These are phyloP conservation scores for Cyclostephanos tholiformis DNA, from an alignment of 108 stramenopile species.

Conservation along the genomic window DNA sequence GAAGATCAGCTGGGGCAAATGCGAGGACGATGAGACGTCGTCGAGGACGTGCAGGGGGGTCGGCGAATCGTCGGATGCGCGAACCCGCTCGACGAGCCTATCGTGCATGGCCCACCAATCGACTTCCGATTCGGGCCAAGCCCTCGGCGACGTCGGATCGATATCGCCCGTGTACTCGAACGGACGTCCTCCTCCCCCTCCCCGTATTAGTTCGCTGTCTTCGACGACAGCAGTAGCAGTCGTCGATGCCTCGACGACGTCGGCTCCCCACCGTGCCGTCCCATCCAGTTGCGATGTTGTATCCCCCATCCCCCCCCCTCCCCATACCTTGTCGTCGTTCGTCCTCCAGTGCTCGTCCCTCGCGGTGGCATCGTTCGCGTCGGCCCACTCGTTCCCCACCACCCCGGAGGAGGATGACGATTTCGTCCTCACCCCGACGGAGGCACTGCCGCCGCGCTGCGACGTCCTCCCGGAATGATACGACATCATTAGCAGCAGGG, in stretches of 20 bases:
- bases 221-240: too few species aligned
- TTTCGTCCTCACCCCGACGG: too few species aligned
- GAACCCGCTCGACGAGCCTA: constrained; percentile 21
- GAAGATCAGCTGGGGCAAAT: constrained; percentile 42
- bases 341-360: background rate
- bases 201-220: too few species aligned
- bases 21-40: constrained; percentile 1
- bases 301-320: background rate
- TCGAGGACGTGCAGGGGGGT: too few species aligned
- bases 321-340: background rate
- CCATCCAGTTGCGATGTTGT: background rate
- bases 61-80: constrained; percentile 24
- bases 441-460: too few species aligned
- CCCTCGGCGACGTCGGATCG: constrained; percentile 27
- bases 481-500: too few species aligned
- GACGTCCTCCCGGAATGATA: too few species aligned
- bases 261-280: too few species aligned
- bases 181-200: constrained; percentile 6
- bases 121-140: constrained; percentile 40
- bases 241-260: too few species aligned
- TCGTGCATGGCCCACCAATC: constrained; percentile 39
- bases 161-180: constrained; percentile 42
- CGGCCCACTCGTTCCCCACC: too few species aligned
- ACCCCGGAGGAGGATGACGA: too few species aligned
- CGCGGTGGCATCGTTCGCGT: too few species aligned